These are phyloP conservation scores for Myriangium duriaei DNA, from an alignment of 2,329 filamentous ascomycete species.

Conservation along the genomic window DNA sequence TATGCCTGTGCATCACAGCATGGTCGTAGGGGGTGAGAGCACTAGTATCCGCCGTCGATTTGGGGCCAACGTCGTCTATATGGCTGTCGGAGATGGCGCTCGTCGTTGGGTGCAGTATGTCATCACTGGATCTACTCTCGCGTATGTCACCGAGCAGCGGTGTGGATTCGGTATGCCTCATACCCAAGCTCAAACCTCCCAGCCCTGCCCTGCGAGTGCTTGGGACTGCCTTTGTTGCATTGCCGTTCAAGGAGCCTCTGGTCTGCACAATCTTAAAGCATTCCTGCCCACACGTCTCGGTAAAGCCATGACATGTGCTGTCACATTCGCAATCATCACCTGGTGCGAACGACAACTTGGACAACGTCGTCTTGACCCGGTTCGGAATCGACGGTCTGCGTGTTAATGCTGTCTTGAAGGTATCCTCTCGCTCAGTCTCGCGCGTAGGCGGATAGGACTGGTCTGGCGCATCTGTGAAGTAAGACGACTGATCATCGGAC, in stretches of 20 bases:
- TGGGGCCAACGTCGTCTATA: neutral
- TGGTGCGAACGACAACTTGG: slow-evolving; percentile 36
- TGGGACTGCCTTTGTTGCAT: slow-evolving; percentile 3
- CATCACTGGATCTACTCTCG: slow-evolving; percentile 4
- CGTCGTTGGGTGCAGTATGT: neutral
- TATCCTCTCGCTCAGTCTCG: slow-evolving; percentile 4
- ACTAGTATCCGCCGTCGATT: slow-evolving; percentile 5
- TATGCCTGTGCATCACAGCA: slow-evolving; percentile 15
- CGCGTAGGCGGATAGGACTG: slow-evolving; percentile 2
- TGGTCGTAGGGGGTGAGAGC: slow-evolving; percentile 10
- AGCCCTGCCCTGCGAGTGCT: slow-evolving; percentile 4
- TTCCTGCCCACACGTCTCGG: slow-evolving; percentile 48
- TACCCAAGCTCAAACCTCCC: slow-evolving; percentile 8
- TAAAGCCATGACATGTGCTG: slow-evolving; percentile 49
- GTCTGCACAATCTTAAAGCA: slow-evolving; percentile 42
- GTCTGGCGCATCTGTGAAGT: slow-evolving; percentile 11
- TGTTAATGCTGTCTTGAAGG: slow-evolving; percentile 3
- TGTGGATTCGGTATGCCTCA: slow-evolving; percentile 18
- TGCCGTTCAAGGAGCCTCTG: slow-evolving; percentile 20
- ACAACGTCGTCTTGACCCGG: slow-evolving; percentile 32
- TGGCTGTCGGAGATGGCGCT: neutral
- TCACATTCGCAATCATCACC: slow-evolving; percentile 34
- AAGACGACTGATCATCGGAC: slow-evolving; percentile 1
- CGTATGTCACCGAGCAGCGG: slow-evolving; percentile 17
- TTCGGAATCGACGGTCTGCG: slow-evolving; percentile 29